A percentile compares a stretch with the other conserved stretches of the same genome.
These are phyloP conservation scores for Sclerotinia spermophila DNA, from an alignment of 2,329 filamentous ascomycete genomes.

Conservation along the genomic window DNA sequence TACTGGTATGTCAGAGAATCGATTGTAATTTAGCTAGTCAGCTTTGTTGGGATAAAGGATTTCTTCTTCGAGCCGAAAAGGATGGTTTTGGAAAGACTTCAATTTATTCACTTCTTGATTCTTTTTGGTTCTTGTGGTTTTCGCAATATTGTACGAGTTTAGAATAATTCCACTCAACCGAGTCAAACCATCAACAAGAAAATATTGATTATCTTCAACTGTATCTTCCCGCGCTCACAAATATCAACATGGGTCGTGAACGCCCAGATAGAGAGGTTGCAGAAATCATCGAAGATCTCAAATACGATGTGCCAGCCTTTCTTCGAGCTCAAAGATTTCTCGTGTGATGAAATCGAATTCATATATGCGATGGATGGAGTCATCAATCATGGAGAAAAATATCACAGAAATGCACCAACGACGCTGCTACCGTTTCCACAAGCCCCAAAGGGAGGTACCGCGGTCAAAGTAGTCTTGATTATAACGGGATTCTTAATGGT, in stretches of 20 bases:
- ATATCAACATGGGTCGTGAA: background rate
- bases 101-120: too few relatives aligned
- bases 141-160: too few relatives aligned
- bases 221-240: background rate
- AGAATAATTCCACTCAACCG: too few relatives aligned
- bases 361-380: background rate
- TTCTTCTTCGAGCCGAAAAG: too few relatives aligned
- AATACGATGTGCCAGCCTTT: background rate
- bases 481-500: accelerated
- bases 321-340: background rate
- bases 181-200: background rate
- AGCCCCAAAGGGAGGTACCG: too few relatives aligned
- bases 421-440: background rate
- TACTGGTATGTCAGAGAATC: too few relatives aligned
- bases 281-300: background rate
- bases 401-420: accelerated
- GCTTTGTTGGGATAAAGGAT: too few relatives aligned
- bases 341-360: background rate
- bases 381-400: background rate
- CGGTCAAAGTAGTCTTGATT: background rate
- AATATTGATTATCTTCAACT: background rate
- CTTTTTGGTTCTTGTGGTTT: too few relatives aligned
- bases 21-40: too few relatives aligned
- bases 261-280: background rate
- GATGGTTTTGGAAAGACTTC: too few relatives aligned